Base-by-base conservation (phyloP, 2,329 filamentous ascomycete species). In the Neopestalotiopsis clavispora region DNA sequence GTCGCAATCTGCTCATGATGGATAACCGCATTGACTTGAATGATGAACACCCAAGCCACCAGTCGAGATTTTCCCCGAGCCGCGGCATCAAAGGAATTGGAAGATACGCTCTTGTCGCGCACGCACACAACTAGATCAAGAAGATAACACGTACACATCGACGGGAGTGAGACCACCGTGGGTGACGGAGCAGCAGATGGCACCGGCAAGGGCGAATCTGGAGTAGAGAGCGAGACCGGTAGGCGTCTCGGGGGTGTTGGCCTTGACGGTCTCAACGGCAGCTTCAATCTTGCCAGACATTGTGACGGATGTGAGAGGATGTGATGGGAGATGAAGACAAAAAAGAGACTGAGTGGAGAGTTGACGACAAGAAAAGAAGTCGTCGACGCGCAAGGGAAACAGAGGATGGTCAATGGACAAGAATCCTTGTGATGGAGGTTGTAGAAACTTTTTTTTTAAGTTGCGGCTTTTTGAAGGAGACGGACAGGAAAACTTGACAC, bases 101-200 rank as follows among this genome's bases (percentile, higher is more conserved):
- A 4, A 52, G 20, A 20, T 17, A n/a, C 45, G 45, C 1, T 52
- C 4, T 4, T 59, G 14, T 1, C n/a, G 34, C 32, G 13, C 32
- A 17, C 13, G 34, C 3, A 7, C 28, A 7, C 17, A 14, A 6
- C 3, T 7, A 12, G 6, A 32, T 17, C 12, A 52, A 56, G 14
- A 20, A 38, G 23, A 66, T 28, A 13, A 57, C 6, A 93, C 95
- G 84, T 96, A 98, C 95, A 99, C 96, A 93, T 99, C 96, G 84
- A 99, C 94, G 80, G 96, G 96, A 76, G 96, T 99, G 78, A 98
- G 91, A 80, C 89, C 92, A 84, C 95, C 96, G 90, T 99, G 96
- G 81, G 96, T 99, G 86, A 98, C 87, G 78, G 95, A 96, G 86
- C 96, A 99, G 91, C 96, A 98, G 88, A 98, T 87, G 78, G 96